Evolutionary conservation across 2,329 filamentous ascomycete genomes (phyloP).

Genomic region (Tolypocladium amazonense): DNA sequence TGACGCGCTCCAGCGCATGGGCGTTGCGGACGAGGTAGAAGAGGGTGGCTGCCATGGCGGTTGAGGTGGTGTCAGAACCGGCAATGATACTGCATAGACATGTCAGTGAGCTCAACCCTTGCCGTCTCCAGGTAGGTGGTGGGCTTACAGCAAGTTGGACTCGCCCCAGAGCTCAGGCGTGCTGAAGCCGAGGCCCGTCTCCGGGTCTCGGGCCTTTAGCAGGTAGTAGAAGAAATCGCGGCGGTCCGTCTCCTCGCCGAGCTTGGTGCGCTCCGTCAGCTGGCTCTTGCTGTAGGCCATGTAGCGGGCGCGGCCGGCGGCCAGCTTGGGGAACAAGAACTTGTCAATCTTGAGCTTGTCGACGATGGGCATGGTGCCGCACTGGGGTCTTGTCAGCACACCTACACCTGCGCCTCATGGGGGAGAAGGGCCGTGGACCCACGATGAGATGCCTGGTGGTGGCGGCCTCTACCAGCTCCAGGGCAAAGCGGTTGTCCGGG

Average conservation of each 20-base stretch:
- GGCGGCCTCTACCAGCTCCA: constrained; percentile 56
- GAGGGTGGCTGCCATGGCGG: constrained; percentile 50
- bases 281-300: constrained; percentile 62
- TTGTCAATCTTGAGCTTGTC: constrained; percentile 57
- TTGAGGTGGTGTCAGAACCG: constrained; percentile 62
- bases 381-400: constrained; percentile 28
- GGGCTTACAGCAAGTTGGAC: constrained; percentile 51
- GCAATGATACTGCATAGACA: constrained; percentile 47
- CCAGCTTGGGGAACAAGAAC: constrained; percentile 56
- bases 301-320: constrained; percentile 56
- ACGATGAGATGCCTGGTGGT: constrained; percentile 60
- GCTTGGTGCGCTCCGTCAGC: constrained; percentile 53
- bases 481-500: constrained; percentile 52
- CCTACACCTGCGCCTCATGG: no score
- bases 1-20: constrained; percentile 32
- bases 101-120: neutral
- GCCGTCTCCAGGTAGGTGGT: neutral
- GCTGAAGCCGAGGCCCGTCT: constrained; percentile 56
- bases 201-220: constrained; percentile 59
- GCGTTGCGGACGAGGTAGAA: constrained; percentile 51
- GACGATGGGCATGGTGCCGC: constrained; percentile 61
- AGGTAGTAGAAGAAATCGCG: constrained; percentile 71
- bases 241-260: constrained; percentile 55
- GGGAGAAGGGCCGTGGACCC: constrained; percentile 19
- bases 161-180: constrained; percentile 60